Evolutionary conservation across 2,329 filamentous ascomycete genomes (phyloP).

Genomic region (Aaosphaeria pasadenensis): DNA sequence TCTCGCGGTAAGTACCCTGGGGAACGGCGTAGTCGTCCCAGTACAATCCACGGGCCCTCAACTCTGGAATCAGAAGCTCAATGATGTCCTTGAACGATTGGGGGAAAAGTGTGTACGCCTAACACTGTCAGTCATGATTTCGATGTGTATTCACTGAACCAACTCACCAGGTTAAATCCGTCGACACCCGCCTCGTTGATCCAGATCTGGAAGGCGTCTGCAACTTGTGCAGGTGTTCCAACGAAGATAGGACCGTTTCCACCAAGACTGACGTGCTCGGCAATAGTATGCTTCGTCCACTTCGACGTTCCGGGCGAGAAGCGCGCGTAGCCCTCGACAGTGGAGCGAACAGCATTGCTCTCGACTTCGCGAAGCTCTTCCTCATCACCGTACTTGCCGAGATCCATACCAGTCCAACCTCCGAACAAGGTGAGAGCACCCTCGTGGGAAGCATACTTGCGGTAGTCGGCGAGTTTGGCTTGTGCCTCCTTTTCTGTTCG

Average conservation of each 20-base stretch:
- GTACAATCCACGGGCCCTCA: conserved; percentile 58
- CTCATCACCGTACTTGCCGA: conserved; percentile 59
- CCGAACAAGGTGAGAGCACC: conserved; percentile 70
- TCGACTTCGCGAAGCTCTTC: conserved; percentile 62
- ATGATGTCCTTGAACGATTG: conserved; percentile 67
- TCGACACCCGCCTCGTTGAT: conserved; percentile 67
- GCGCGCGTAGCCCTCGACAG: conserved; percentile 55
- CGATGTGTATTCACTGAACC: not conserved
- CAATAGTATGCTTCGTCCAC: conserved; percentile 71
- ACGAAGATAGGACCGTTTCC: conserved; percentile 64
- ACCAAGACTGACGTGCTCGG: conserved; percentile 65
- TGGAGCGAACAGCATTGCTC: conserved; percentile 59
- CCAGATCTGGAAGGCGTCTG: conserved; percentile 67
- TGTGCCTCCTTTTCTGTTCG: conserved; percentile 64
- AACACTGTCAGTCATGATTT: conserved; percentile 1
- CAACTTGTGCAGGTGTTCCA: conserved; percentile 63
- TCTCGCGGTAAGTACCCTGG: conserved; percentile 60
- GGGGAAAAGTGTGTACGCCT: conserved; percentile 64
- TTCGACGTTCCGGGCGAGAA: conserved; percentile 59
- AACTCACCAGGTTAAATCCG: conserved; percentile 68
- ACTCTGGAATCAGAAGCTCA: conserved; percentile 63
- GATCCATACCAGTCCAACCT: conserved; percentile 70
- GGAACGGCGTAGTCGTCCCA: conserved; percentile 54
- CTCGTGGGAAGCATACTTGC: conserved; percentile 60
- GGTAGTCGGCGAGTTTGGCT: conserved; percentile 61